phyloP scores from a whole-genome alignment of 192 early-diverging fungal species.

The Backusella luteola region DNA sequence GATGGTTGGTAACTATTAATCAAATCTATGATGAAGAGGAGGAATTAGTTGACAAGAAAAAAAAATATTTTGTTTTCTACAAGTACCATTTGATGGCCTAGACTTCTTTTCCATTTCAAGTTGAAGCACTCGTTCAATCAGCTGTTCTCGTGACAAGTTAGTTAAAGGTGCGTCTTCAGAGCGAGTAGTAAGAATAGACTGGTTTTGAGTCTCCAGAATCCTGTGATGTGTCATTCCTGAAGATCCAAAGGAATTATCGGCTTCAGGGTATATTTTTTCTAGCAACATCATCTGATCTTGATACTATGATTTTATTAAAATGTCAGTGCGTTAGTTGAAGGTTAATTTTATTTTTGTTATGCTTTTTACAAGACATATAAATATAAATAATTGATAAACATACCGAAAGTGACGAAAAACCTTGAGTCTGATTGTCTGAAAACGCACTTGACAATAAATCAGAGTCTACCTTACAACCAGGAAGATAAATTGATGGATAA shows the following conservation, averaged over 20 bases:
- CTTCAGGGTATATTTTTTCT: slow-evolving; percentile 13
- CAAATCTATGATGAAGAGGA: not conserved
- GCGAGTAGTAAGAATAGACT: not conserved
- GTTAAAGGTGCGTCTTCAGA: slow-evolving; percentile 1
- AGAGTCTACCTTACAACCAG: not conserved
- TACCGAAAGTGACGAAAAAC: not conserved
- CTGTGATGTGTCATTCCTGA: not conserved
- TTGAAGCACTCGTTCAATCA: slow-evolving; percentile 12
- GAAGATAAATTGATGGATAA: not conserved
- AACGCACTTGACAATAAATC: not conserved
- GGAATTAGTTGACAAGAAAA: not conserved
- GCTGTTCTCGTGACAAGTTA: slow-evolving; percentile 18
- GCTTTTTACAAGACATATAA: not conserved
- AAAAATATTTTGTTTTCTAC: not conserved
- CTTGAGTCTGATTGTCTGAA: not conserved
- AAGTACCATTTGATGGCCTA: not conserved
- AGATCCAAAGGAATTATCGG: not conserved
- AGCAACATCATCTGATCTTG: slow-evolving; percentile 22
- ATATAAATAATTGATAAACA: not conserved
- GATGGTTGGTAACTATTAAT: not conserved
- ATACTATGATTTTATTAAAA: not conserved
- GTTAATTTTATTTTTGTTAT: not conserved
- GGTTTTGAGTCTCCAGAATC: not conserved
- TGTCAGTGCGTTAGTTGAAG: slow-evolving; percentile 11
- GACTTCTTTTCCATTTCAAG: slow-evolving; percentile 19